phyloP scores from a whole-genome alignment of 805 yeast genomes.

The Pichia sporocuriosa region DNA sequence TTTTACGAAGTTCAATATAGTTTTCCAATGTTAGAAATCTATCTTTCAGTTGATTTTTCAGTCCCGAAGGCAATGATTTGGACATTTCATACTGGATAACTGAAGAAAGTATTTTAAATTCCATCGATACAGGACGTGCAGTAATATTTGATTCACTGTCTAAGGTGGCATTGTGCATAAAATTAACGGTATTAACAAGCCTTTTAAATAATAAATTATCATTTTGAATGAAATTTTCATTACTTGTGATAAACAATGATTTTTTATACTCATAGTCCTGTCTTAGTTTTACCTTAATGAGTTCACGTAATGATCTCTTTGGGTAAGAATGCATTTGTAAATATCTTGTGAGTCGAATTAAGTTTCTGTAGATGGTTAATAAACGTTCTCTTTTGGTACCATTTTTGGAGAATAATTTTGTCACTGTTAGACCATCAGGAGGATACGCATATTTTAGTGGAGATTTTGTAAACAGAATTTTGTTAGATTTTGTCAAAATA shows the following conservation, averaged over 20 bases:
- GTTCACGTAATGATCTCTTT: conserved; percentile 5
- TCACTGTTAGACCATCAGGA: conserved; percentile 16
- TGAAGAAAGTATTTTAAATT: conserved; percentile 15
- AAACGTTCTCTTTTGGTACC: conserved; percentile 4
- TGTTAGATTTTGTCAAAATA: background rate
- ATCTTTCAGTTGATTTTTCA: background rate
- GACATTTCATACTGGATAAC: conserved; percentile 22
- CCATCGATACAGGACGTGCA: conserved; percentile 8
- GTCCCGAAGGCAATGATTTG: conserved; percentile 6
- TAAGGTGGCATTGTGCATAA: conserved; percentile 23
- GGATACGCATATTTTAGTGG: conserved; percentile 20
- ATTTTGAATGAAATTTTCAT: no score
- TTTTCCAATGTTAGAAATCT: conserved; percentile 6
- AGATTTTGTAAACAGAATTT: conserved; percentile 11
- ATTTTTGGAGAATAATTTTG: conserved; percentile 10
- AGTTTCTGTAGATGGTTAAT: conserved; percentile 19
- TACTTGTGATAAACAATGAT: conserved; percentile 4
- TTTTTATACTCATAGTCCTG: conserved; percentile 21
- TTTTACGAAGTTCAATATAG: conserved; percentile 8
- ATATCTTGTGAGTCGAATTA: conserved; percentile 14
- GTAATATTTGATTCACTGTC: conserved; percentile 4
- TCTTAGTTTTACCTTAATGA: conserved; percentile 17
- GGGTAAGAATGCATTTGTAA: conserved; percentile 10
- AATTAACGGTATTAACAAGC: conserved; percentile 21
- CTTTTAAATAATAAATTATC: conserved; percentile 13